Percentiles rank a stretch among this genome's conserved stretches.
phyloP scores from a whole-genome alignment of 2,329 filamentous ascomycete genomes.

The Ascochyta pisi region DNA sequence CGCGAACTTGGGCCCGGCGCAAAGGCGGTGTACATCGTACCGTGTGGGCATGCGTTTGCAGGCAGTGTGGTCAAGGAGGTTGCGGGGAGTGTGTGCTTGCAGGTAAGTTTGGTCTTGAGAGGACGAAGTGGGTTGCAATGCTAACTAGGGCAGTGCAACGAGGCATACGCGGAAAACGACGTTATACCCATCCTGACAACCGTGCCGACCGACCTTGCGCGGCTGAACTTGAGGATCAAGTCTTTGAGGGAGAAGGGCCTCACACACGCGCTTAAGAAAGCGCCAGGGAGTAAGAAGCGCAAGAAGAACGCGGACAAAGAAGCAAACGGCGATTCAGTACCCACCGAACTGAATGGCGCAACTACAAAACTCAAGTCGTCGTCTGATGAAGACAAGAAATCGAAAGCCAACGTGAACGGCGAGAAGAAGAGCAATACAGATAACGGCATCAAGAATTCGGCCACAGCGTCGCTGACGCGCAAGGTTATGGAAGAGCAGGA shows the following conservation, averaged over 20 bases:
- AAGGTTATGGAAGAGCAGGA: conserved; percentile 89
- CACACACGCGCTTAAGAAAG: conserved; percentile 89
- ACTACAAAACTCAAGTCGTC: conserved; percentile 21
- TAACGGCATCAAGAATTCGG: conserved; percentile 82
- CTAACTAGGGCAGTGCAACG: conserved; percentile 68
- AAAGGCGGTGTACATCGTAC: conserved; percentile 87
- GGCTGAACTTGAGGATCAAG: conserved; percentile 69
- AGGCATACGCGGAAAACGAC: conserved; percentile 74
- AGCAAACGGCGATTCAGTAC: conserved; percentile 27
- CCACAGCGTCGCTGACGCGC: conserved; percentile 83
- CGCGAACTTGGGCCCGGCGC: conserved; percentile 82
- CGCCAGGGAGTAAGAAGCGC: conserved; percentile 69
- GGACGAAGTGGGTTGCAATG: background rate
- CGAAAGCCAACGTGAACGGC: conserved; percentile 3
- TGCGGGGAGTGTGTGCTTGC: conserved; percentile 66
- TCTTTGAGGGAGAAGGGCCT: conserved; percentile 75
- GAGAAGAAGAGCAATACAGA: conserved; percentile 6
- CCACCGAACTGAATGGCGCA: conserved; percentile 13
- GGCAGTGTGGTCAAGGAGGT: conserved; percentile 85
- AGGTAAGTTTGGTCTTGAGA: conserved; percentile 50
- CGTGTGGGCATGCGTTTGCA: conserved; percentile 93
- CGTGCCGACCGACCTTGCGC: conserved; percentile 72
- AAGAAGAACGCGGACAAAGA: conserved; percentile 60
- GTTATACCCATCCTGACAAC: conserved; percentile 83
- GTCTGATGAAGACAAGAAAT: conserved; percentile 34